Base-by-base conservation (phyloP, 805 yeast genomes). In the Sungouiozyma intestinalis region DNA sequence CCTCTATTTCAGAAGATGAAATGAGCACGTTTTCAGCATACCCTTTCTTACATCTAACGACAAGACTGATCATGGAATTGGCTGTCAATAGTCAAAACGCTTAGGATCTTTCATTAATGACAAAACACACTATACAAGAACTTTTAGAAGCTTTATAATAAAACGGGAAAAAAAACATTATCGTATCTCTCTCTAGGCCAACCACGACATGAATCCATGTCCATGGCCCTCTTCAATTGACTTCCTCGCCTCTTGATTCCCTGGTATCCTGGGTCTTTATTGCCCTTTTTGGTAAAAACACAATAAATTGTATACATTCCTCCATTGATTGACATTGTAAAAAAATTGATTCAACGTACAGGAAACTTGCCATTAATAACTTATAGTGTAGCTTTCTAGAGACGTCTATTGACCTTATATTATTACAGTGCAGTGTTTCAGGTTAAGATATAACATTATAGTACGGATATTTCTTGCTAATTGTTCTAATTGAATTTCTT, bases 21-120 rank as follows among this genome's bases (percentile, higher is more conserved):
- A 84, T 82, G 64, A 80, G 86, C 45, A 82, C 94, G n/a, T 86
- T 87, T 56, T 81, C 92, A 38, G 97, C 97, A 0, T 90, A 90
- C 58, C 97, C 98, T 24, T 90, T 90, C 62, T 68, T 92, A 55
- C 95, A 92, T 62, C 68, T 90, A 54, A 90, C 97, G 35, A 90
- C 97, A 2, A 69, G 87, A 55, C 72, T 90, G 49, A 90, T 90
- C 48, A 87, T 90, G 95, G 97, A 90, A 63, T 71, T 90, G 50
- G 98, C 98, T 1, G 97, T 92, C 15, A 92, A 90, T 58, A 79
- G 90, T 55, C 95, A 86, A 47, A 64, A 66, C 15, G 63, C 62
- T 11, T 65, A 24, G 29, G 29, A 24, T 11, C 29, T 24, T 7
- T 24, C 29, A 24, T 7, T 24, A 24, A 24, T 24, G 29, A 24